A percentile compares a stretch with the other conserved stretches of the same genome.
Evolutionary conservation across 768 basidiomycete genomes (phyloP).

Genomic region (Coprinopsis marcescibilis): DNA sequence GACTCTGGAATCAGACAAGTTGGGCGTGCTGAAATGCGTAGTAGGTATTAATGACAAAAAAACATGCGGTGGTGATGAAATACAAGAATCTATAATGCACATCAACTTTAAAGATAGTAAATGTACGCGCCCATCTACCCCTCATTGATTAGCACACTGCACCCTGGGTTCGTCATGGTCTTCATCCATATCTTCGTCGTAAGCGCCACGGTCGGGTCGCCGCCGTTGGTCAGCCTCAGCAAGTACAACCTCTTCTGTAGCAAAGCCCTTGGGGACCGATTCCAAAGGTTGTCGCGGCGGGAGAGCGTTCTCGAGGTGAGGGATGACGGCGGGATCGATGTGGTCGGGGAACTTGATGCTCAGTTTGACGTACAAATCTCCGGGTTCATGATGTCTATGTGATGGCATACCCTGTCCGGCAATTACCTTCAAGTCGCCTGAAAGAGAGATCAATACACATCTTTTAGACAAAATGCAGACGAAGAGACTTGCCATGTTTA

Average conservation of each 20-base stretch:
- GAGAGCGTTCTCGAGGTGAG: conserved; percentile 77
- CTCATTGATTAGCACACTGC: conserved; percentile 88
- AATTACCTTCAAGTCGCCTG: conserved; percentile 87
- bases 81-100: conserved; percentile 23
- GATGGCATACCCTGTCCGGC: conserved; percentile 98
- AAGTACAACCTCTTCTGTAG: conserved; percentile 81
- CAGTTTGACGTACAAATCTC: conserved; percentile 87
- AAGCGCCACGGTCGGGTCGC: conserved; percentile 25
- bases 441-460: conserved; percentile 4
- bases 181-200: conserved; percentile 87
- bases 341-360: conserved; percentile 84
- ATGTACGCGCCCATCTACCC: conserved; percentile 13
- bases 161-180: conserved; percentile 90
- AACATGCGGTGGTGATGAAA: conserved; percentile 29
- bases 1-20: conserved; percentile 30
- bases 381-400: conserved; percentile 93
- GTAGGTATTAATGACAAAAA: conserved; percentile 32
- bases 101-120: conserved; percentile 6
- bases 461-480: not conserved
- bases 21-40: conserved; percentile 34
- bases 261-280: conserved; percentile 58
- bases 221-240: conserved; percentile 69
- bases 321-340: conserved; percentile 62
- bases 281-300: conserved; percentile 68
- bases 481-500: conserved; percentile 70